Evolutionary conservation across 352 stramenopile genomes (phyloP), one percentile per base, ranked within the genome.

Genomic region (Pythium plurisporium): DNA sequence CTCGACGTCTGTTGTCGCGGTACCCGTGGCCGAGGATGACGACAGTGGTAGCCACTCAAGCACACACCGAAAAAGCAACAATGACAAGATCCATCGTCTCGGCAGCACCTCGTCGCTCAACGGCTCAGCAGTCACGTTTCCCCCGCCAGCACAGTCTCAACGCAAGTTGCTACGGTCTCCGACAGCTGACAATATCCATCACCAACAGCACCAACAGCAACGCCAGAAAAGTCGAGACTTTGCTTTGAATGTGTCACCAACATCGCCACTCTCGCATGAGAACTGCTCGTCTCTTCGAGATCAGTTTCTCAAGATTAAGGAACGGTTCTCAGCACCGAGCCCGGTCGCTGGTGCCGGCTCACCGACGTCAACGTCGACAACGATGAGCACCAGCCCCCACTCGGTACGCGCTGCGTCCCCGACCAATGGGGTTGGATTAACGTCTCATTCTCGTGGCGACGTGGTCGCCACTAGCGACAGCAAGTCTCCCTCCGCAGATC

Each of bases 261-360:
- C 65, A 41, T 84, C 74, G 5, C 67, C 68, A 1, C 53, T 83
- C 2, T 51, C 67, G 4, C 76, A 87, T 33, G 79, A 87, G 38
- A 87, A 82, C 44, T 87, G 82, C 58, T 79, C 73, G n/a, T 85
- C 73, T 44, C 64, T 91, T 7, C 87, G 86, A 26, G 82, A 91
- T 36, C 82, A 91, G 41, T 91, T 91, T 26, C 74, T 89, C 34
- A 83, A 80, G 58, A 87, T 91, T 54, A 88, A 88, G 51, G 79
- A 91, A 34, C 72, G 76, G 15, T 91, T 91, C 55, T 87, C 77
- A 0, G 67, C 67, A 11, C 64, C 72, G 10, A 67, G 66, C 12
- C 53, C 62, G n/a, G 60, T 63, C n/a, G 50, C 67, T 11, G 41
- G 38, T 6, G 55, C 22, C 27, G 54, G 42, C 9, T 36, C 41